Percentiles rank a stretch among this genome's conserved stretches.
Conservation (phyloP, 495 filamentous ascomycete species). For the Tuber brumale region DNA sequence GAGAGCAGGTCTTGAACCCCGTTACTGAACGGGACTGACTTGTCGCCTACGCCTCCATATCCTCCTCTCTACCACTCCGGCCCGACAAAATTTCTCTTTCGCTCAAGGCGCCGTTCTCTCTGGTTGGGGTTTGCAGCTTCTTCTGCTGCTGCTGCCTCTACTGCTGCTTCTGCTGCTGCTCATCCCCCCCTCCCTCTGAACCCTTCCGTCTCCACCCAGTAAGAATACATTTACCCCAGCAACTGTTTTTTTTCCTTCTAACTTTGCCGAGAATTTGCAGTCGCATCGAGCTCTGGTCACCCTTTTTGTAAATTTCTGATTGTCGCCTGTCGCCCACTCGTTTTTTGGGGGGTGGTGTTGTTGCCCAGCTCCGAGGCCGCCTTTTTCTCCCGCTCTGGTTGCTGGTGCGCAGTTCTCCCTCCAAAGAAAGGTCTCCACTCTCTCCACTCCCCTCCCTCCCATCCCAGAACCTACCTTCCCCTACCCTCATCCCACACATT, state of each 20-base stretch:
- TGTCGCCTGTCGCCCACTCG: not conserved
- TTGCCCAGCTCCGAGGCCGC: conserved; percentile 6
- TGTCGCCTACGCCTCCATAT: not conserved
- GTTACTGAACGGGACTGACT: not conserved
- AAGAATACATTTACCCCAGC: not conserved
- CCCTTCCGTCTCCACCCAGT: not conserved
- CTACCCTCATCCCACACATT: conserved; percentile 2
- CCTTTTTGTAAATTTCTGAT: not conserved
- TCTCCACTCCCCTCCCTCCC: conserved; percentile 3
- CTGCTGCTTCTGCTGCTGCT: not conserved
- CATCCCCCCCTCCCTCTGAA: not conserved
- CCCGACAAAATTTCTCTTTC: conserved; percentile 1
- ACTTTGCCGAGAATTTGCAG: not conserved
- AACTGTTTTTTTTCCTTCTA: not conserved
- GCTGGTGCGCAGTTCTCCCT: conserved; percentile 5
- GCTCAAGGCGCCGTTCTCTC: not conserved
- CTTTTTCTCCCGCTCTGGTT: conserved; percentile 1
- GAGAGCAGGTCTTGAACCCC: not conserved
- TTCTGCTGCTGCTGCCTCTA: not conserved
- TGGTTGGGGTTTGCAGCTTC: not conserved
- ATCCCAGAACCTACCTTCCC: not conserved
- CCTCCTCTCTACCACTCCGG: not conserved
- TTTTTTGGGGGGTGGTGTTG: conserved; percentile 3
- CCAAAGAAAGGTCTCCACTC: not conserved
- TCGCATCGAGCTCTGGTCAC: not conserved